A percentile compares a stretch with the other conserved stretches of the same genome.
Conservation (phyloP, 2,329 filamentous ascomycete species). For the Ampelomyces quisqualis region DNA sequence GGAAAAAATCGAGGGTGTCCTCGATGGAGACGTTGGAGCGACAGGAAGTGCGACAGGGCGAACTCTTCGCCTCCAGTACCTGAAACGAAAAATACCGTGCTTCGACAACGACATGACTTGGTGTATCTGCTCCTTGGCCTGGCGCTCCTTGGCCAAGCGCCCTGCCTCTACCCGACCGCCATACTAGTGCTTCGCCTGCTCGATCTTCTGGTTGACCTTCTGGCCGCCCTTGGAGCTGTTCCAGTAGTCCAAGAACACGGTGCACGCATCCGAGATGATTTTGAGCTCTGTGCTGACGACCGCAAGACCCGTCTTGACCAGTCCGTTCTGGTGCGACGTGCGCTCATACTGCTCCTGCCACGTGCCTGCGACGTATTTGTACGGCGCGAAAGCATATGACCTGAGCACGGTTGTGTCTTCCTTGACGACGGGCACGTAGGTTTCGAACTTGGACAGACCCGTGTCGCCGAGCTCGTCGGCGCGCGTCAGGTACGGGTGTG, state of each 20-base stretch:
- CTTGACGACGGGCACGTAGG: constrained; percentile 49
- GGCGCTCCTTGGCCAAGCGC: too few species aligned
- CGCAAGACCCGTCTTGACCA: constrained; percentile 42
- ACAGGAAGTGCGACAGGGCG: too few species aligned
- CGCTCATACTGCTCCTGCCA: constrained; percentile 46
- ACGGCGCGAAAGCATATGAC: constrained; percentile 37
- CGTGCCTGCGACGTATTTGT: constrained; percentile 40
- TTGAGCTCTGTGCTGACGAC: constrained; percentile 44
- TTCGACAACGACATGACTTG: too few species aligned
- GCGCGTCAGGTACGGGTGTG: constrained; percentile 80
- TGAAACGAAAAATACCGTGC: too few species aligned
- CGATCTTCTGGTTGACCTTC: constrained; percentile 35
- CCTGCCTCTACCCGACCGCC: too few species aligned
- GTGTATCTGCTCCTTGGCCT: not conserved
- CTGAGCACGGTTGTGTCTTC: constrained; percentile 50
- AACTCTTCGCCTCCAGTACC: too few species aligned
- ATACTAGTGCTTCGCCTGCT: constrained; percentile 39
- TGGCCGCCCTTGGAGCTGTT: constrained; percentile 33
- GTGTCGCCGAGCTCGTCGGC: constrained; percentile 61
- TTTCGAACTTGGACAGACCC: constrained; percentile 41
- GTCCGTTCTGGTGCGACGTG: constrained; percentile 38
- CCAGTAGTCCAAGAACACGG: constrained; percentile 34
- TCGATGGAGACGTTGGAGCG: not conserved
- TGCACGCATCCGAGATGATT: constrained; percentile 38
- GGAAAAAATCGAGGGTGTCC: not conserved